Evolutionary conservation across 140 eudicot genomes (phyloP).

Genomic region (Senecio squalidus): DNA sequence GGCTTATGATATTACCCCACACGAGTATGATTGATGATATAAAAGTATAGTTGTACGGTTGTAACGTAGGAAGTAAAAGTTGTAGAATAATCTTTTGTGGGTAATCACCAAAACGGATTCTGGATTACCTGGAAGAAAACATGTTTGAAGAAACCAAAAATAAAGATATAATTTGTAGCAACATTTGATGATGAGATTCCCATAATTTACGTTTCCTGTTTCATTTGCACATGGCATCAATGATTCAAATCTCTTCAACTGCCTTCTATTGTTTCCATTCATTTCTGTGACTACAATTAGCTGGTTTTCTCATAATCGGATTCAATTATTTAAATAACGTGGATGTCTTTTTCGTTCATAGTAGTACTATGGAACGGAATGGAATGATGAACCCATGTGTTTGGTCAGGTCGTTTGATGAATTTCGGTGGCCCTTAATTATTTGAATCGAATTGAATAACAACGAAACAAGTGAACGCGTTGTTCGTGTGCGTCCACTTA

Average conservation of each 20-base stretch:
- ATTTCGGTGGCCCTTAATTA: too few species aligned
- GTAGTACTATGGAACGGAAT: too few species aligned
- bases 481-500: too few species aligned
- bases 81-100: constrained; percentile 4
- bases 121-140: constrained; percentile 17
- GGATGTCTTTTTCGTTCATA: too few species aligned
- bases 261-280: background rate
- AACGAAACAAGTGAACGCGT: too few species aligned
- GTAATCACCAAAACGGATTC: constrained; percentile 11
- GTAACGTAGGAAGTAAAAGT: background rate
- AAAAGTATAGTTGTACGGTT: background rate
- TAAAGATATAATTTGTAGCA: background rate
- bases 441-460: too few species aligned
- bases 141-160: background rate
- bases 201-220: constrained; percentile 14
- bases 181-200: constrained; percentile 12
- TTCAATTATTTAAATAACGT: too few species aligned
- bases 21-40: constrained; percentile 2
- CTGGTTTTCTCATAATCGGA: too few species aligned
- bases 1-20: constrained; percentile 4
- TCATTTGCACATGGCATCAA: constrained; percentile 27
- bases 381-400: too few species aligned
- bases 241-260: constrained; percentile 6
- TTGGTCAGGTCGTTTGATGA: too few species aligned
- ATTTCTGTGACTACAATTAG: background rate